Evolutionary conservation across 2,329 filamentous ascomycete genomes (phyloP).

Genomic region (Ceratocystis alfenasii): DNA sequence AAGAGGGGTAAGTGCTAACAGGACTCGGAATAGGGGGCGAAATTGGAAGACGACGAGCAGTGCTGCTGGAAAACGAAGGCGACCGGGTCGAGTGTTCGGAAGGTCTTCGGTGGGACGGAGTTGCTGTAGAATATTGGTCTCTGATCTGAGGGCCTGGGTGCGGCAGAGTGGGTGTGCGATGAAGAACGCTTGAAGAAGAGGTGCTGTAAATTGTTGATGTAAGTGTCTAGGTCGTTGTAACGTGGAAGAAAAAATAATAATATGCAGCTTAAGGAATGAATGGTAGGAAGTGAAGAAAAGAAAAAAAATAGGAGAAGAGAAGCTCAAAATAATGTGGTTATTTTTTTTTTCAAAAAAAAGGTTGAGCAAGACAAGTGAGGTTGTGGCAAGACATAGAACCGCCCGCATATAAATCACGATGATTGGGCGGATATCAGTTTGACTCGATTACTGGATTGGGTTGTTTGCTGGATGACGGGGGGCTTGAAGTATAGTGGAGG

Average conservation of each 20-base stretch:
- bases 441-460: constrained; percentile 8
- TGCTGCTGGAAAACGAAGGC: constrained; percentile 37
- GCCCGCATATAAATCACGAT: constrained; percentile 12
- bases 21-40: constrained; percentile 41
- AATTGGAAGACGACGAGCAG: constrained; percentile 40
- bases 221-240: constrained; percentile 26
- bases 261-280: constrained; percentile 4
- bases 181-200: constrained; percentile 44
- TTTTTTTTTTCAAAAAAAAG: background rate
- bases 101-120: constrained; percentile 39
- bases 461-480: constrained; percentile 17
- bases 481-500: constrained; percentile 16
- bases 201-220: constrained; percentile 35
- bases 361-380: background rate
- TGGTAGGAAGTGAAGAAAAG: background rate
- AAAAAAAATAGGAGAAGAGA: background rate
- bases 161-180: constrained; percentile 41
- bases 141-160: constrained; percentile 40
- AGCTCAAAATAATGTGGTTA: background rate
- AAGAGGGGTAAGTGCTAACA: constrained; percentile 34
- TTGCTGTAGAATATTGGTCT: constrained; percentile 42
- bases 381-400: constrained; percentile 8
- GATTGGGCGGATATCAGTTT: constrained; percentile 9
- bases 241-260: constrained; percentile 15
- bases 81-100: constrained; percentile 42